Conservation (phyloP, 257 asterid species). For the Salvia hispanica region DNA sequence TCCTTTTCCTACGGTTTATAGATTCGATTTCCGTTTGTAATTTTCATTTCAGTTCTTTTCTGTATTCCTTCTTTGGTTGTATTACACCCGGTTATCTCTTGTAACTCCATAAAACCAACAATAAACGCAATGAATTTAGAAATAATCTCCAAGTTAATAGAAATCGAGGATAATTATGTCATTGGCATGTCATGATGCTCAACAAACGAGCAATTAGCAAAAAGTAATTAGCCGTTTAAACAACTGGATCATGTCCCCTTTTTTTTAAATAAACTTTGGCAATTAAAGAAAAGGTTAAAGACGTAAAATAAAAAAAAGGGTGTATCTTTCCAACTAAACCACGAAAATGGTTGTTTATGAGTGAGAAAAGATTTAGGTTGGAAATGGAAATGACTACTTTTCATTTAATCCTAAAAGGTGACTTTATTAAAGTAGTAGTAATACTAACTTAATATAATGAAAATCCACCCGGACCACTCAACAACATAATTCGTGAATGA, state of each 20-base stretch:
- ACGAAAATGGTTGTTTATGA: conserved; percentile 46
- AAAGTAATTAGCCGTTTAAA: conserved; percentile 27
- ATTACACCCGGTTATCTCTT: too few relatives aligned
- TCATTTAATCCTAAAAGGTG: conserved; percentile 35
- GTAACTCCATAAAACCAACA: too few relatives aligned
- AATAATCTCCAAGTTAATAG: background rate
- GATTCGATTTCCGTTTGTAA: too few relatives aligned
- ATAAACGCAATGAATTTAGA: background rate
- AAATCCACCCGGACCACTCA: conserved; percentile 28
- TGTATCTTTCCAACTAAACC: conserved; percentile 55
- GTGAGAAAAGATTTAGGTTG: conserved; percentile 31
- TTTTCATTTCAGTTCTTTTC: too few relatives aligned
- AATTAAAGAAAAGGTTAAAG: conserved; percentile 32
- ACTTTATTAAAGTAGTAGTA: conserved; percentile 51
- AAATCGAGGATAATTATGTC: background rate
- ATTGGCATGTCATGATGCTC: background rate
- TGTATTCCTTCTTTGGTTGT: too few relatives aligned
- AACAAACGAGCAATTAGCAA: conserved; percentile 1
- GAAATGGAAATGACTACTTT: conserved; percentile 50
- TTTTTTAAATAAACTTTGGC: conserved; percentile 26
- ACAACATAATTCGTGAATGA: background rate
- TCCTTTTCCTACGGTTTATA: too few relatives aligned
- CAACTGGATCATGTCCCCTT: conserved; percentile 26
- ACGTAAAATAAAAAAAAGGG: conserved; percentile 47
- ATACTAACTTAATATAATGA: conserved; percentile 27